Evolutionary conservation across 208 protist species (phyloP), one percentile per base, ranked within the genome.

Genomic region (Leishmania arabica): DNA sequence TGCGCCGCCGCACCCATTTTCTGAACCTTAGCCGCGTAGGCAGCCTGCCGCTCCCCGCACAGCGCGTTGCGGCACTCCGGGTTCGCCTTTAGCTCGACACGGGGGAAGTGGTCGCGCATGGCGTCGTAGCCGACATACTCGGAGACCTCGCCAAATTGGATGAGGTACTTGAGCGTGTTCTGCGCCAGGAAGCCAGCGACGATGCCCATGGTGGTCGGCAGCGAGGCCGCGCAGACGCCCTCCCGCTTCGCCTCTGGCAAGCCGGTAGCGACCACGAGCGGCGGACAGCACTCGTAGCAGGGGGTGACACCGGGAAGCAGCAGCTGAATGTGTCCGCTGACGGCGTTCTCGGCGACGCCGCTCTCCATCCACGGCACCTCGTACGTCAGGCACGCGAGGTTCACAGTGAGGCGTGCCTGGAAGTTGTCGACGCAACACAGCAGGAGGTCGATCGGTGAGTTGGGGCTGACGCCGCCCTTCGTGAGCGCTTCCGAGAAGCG

Each of bases 401-500:
- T 99, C 45, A 99, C 95, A 24, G 98, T 90, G 60, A 99, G 92
- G 49, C 99, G 95, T 24, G 98, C 99, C 77, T 98, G 95, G 84
- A 99, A 99, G 86, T 99, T 99, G 87, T 99, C 99, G 2, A 99
- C 98, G 85, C 98, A 99, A 82, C 95, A 95, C 40, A 99, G 87
- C 15, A 99, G 89, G 34, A 99, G 85, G 77, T 97, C 90, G 3
- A 99, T 93, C 3, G 89, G 89, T 1, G 84, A 82, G 19, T 81
- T 77, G 6, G 78, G 75, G 64, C 66, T 75, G 40, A 92, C 86
- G 49, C 91, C 90, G 64, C 93, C 92, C 31, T 66, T 83, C 45
- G 86, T 89, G 72, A 99, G 88, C 21, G 86, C 80, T n/a, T 87
- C 75, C 19, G 88, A 71, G 75, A 99, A 98, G 53, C 92, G 76